Percentiles rank a stretch among this genome's conserved stretches.
phyloP scores from a whole-genome alignment of 176 grass and related monocot genomes.

The Saccharum spontaneum region DNA sequence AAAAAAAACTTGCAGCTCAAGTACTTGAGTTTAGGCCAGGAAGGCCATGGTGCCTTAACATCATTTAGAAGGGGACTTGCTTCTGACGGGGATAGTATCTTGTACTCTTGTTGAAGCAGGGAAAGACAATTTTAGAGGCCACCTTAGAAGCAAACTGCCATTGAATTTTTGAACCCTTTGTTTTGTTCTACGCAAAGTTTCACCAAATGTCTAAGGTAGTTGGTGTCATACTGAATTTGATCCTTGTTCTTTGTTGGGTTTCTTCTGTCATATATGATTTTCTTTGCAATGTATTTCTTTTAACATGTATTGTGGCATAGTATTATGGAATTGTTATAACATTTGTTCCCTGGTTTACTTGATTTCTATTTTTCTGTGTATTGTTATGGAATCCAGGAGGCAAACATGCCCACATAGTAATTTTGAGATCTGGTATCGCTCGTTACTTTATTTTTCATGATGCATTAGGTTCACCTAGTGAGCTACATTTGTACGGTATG shows the following conservation, averaged over 20 bases:
- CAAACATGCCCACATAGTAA: background rate
- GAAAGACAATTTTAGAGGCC: background rate
- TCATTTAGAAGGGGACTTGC: background rate
- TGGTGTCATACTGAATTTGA: background rate
- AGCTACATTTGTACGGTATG: background rate
- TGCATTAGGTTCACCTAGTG: background rate
- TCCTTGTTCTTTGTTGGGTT: background rate
- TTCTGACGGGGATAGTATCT: slow-evolving; percentile 13
- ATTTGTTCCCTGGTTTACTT: slow-evolving; percentile 1
- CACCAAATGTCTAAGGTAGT: slow-evolving; percentile 10
- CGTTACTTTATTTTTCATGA: background rate
- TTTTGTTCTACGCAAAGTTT: slow-evolving; percentile 11
- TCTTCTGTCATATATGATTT: background rate
- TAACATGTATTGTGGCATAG: background rate
- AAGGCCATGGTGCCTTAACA: background rate
- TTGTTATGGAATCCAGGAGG: background rate
- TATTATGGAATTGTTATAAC: background rate
- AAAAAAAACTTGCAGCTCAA: slow-evolving; percentile 4
- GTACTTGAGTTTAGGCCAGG: background rate
- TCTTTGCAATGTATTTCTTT: background rate
- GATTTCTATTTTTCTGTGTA: background rate
- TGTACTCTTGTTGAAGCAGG: background rate
- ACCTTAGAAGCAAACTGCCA: background rate
- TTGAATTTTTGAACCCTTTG: background rate
- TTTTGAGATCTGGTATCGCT: background rate